phyloP scores from a whole-genome alignment of 1,139 yeast species.

The Blastobotrys persicus region DNA sequence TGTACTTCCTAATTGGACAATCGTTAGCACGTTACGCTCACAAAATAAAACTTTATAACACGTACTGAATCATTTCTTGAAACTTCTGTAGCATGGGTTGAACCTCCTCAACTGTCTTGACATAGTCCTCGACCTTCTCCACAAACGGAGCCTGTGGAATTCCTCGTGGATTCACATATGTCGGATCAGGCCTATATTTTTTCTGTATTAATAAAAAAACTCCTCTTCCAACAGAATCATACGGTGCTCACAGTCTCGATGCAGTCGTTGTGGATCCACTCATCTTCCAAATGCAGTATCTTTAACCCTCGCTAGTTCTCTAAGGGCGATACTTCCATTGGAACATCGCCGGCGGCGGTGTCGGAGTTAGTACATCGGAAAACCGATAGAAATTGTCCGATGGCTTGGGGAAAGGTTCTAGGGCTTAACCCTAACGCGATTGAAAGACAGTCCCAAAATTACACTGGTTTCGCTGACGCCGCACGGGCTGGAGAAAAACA shows the following conservation, averaged over 20 bases:
- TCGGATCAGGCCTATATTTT: conserved; percentile 19
- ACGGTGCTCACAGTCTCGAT: not conserved
- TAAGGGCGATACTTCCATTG: too few relatives aligned
- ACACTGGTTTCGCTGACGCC: not conserved
- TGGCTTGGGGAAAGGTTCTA: not conserved
- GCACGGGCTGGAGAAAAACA: not conserved
- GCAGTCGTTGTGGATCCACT: not conserved
- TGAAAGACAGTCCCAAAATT: conserved; percentile 2
- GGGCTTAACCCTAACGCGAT: not conserved
- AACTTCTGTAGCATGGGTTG: conserved; percentile 65
- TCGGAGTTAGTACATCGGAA: not conserved
- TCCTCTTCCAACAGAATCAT: not conserved
- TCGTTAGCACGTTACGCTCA: conserved; percentile 4
- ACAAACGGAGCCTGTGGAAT: conserved; percentile 96
- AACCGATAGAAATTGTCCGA: not conserved
- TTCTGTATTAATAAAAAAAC: too few relatives aligned
- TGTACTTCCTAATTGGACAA: conserved; percentile 48
- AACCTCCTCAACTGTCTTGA: conserved; percentile 68
- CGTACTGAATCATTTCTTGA: conserved; percentile 66
- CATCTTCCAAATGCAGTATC: not conserved
- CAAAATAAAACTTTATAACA: not conserved
- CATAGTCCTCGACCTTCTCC: conserved; percentile 73
- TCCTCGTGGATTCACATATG: conserved; percentile 70
- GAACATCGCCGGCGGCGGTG: too few relatives aligned
- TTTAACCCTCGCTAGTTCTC: not conserved